Conservation (phyloP, 768 basidiomycete genomes). For the Tulasnella sp. region DNA sequence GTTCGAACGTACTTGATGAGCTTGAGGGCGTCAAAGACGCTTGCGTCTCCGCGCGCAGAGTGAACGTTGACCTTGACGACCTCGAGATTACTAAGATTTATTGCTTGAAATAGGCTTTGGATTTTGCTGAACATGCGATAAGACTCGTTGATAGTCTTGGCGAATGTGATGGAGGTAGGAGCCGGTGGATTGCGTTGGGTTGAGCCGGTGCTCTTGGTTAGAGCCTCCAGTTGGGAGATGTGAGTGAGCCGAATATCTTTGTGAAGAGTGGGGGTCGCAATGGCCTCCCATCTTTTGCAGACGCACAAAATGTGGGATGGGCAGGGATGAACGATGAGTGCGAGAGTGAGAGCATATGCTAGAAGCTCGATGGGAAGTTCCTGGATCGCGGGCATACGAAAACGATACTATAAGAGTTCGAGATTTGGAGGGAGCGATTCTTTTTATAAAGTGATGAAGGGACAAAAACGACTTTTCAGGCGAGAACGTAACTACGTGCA, state of each 20-base stretch:
- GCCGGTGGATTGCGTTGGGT: background rate
- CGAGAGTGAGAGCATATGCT: background rate
- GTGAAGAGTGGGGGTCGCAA: background rate
- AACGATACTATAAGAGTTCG: background rate
- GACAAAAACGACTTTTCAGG: background rate
- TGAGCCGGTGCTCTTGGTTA: background rate
- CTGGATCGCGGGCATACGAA: background rate
- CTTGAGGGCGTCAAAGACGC: background rate
- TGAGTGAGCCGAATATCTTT: background rate
- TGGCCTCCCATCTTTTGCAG: background rate
- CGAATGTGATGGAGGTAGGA: background rate
- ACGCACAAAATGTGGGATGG: background rate
- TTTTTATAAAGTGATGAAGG: background rate
- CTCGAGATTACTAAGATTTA: background rate
- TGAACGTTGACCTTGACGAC: background rate
- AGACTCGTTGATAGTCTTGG: background rate
- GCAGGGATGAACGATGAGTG: background rate
- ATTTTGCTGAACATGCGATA: background rate
- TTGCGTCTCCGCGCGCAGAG: background rate
- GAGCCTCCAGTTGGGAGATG: background rate
- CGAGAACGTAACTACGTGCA: background rate
- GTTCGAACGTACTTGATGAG: slow-evolving; percentile 1
- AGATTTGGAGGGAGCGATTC: background rate
- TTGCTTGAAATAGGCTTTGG: background rate
- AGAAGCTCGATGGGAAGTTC: slow-evolving; percentile 3